Evolutionary conservation across 2,329 filamentous ascomycete genomes (phyloP).

Genomic region (Botrytis elliptica): DNA sequence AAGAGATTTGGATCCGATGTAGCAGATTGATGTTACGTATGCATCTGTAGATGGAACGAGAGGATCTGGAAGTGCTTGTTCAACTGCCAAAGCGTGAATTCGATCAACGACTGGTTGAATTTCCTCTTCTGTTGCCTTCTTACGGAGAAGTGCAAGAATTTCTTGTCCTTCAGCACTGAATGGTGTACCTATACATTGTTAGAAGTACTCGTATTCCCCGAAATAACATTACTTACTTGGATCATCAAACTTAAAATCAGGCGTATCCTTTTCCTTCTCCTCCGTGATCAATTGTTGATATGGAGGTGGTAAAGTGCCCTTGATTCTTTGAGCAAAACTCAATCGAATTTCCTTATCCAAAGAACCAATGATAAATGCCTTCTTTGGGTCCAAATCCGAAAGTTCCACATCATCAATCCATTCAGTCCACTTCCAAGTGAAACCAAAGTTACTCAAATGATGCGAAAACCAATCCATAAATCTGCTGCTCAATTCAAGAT

Average conservation of each 20-base stretch:
- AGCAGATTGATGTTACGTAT: slow-evolving; percentile 90
- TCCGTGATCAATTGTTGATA: slow-evolving; percentile 80
- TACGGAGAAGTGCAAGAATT: slow-evolving; percentile 73
- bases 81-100: slow-evolving; percentile 76
- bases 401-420: slow-evolving; percentile 87
- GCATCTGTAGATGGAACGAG: slow-evolving; percentile 87
- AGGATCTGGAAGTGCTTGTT: slow-evolving; percentile 68
- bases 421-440: slow-evolving; percentile 99
- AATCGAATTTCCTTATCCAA: slow-evolving; percentile 96
- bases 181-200: slow-evolving; percentile 59
- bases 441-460: slow-evolving; percentile 97
- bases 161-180: slow-evolving; percentile 84
- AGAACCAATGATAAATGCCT: slow-evolving; percentile 87
- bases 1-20: slow-evolving; percentile 89
- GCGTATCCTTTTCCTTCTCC: slow-evolving; percentile 92
- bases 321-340: slow-evolving; percentile 94
- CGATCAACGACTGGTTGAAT: slow-evolving; percentile 77
- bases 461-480: slow-evolving; percentile 98
- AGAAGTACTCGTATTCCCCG: slow-evolving; percentile 3
- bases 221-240: slow-evolving; percentile 56
- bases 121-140: slow-evolving; percentile 82
- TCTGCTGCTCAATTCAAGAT: slow-evolving; percentile 80
- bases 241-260: slow-evolving; percentile 85
- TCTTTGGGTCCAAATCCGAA: slow-evolving; percentile 76
- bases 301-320: slow-evolving; percentile 82